Conservation (phyloP, 345 rosid species). For the Euclidium syriacum region DNA sequence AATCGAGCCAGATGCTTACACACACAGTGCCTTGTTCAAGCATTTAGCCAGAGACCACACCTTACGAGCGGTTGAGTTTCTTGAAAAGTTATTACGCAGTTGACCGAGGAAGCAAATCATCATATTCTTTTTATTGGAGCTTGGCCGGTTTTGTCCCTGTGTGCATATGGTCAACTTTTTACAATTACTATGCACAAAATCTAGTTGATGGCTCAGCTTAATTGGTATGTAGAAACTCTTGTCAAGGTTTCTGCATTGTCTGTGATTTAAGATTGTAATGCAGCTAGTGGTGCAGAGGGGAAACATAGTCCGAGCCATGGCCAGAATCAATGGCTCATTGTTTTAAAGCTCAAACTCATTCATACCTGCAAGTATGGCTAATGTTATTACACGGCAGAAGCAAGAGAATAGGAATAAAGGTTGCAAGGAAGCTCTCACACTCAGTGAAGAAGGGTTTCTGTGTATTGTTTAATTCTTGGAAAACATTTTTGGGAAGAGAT, state of each 20-base stretch:
- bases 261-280: constrained; percentile 5
- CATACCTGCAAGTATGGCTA: constrained; percentile 10
- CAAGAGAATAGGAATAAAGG: constrained; percentile 27
- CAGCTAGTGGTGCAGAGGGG: constrained; percentile 15
- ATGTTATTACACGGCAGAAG: constrained; percentile 7
- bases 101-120: constrained; percentile 11
- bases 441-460: constrained; percentile 1
- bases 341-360: constrained; percentile 10
- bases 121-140: constrained; percentile 7
- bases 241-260: not conserved
- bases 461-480: constrained; percentile 27
- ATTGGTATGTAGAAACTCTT: constrained; percentile 17
- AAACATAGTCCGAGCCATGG: constrained; percentile 22
- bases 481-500: constrained; percentile 18
- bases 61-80: constrained; percentile 39
- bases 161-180: constrained; percentile 16
- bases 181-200: constrained; percentile 13
- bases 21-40: constrained; percentile 53
- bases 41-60: constrained; percentile 45
- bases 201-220: constrained; percentile 28
- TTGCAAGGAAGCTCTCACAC: constrained; percentile 9
- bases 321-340: constrained; percentile 10
- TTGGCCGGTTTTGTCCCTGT: constrained; percentile 9
- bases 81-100: constrained; percentile 42
- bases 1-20: constrained; percentile 54